Evolutionary conservation across 805 yeast species (phyloP).

Genomic region (Yarrowia divulgata): DNA sequence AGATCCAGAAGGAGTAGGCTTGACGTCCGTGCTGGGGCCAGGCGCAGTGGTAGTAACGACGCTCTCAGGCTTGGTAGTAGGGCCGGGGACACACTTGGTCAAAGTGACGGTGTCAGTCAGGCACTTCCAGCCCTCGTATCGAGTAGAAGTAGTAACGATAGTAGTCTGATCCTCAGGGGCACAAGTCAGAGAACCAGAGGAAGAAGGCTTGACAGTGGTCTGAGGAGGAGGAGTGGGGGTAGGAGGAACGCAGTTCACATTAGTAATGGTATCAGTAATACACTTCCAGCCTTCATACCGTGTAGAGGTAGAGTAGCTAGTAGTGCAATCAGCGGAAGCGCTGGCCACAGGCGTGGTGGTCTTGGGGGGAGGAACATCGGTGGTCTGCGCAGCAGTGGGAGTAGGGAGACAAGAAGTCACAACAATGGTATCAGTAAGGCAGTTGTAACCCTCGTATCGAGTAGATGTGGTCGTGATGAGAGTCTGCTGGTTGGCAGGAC

Average conservation of each 20-base stretch:
- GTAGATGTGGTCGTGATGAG: conserved; percentile 1
- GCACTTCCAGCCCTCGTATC: conserved; percentile 15
- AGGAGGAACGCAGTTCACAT: neutral
- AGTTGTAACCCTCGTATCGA: conserved; percentile 13
- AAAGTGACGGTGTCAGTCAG: conserved; percentile 11
- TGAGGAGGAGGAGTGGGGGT: conserved; percentile 10
- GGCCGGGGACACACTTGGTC: neutral
- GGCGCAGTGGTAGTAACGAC: neutral
- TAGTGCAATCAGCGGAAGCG: neutral
- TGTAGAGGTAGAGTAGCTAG: neutral
- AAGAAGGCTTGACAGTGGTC: conserved; percentile 9
- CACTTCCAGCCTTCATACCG: conserved; percentile 12
- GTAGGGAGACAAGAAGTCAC: conserved; percentile 11
- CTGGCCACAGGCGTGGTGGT: neutral
- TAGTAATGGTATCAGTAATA: neutral
- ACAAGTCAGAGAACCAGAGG: conserved; percentile 1
- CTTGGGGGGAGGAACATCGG: neutral
- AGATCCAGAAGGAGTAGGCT: conserved; percentile 5
- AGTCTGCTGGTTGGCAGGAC: conserved; percentile 23
- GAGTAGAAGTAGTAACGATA: neutral
- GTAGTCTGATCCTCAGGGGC: conserved; percentile 22
- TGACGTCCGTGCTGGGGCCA: neutral
- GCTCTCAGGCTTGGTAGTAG: neutral
- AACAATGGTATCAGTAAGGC: conserved; percentile 8
- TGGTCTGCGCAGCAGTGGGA: conserved; percentile 3